These are phyloP conservation scores for Pyrenophora teres DNA, from an alignment of 2,329 filamentous ascomycete genomes.

Conservation along the genomic window DNA sequence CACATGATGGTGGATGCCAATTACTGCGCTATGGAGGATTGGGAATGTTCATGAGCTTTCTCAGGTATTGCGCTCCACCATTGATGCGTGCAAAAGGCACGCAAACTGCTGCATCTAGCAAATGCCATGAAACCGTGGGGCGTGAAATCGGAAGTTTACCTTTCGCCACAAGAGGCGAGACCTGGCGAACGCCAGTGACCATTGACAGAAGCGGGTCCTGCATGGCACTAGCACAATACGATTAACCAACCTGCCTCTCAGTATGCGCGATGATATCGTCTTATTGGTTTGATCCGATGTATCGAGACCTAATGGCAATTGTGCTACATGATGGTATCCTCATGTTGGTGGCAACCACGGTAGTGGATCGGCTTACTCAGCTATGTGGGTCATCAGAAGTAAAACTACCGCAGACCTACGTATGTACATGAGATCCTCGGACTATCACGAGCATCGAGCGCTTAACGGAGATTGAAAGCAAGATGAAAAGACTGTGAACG, in stretches of 20 bases:
- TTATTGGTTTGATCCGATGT: too few species aligned
- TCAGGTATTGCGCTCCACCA: not conserved
- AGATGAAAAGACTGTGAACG: not conserved
- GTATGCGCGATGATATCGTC: too few species aligned
- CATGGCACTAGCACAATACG: conserved; percentile 3
- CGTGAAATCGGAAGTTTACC: conserved; percentile 12
- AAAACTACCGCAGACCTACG: too few species aligned
- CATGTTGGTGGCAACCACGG: too few species aligned
- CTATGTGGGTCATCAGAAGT: too few species aligned
- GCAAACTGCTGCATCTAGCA: not conserved
- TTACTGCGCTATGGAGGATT: not conserved
- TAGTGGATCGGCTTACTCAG: too few species aligned
- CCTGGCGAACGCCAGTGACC: not conserved
- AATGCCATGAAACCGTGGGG: conserved; percentile 2
- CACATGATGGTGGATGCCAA: conserved; percentile 4
- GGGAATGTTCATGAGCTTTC: not conserved
- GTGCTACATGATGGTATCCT: too few species aligned
- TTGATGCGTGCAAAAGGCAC: not conserved
- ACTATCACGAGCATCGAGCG: too few species aligned
- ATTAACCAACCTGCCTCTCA: not conserved
- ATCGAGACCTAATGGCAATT: too few species aligned
- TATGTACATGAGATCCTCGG: too few species aligned
- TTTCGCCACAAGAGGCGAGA: conserved; percentile 9
- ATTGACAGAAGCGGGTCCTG: not conserved
- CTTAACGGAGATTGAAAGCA: not conserved